Evolutionary conservation across 2,329 filamentous ascomycete genomes (phyloP), one percentile per base, ranked within the genome.

Genomic region (Sporothrix luriei): DNA sequence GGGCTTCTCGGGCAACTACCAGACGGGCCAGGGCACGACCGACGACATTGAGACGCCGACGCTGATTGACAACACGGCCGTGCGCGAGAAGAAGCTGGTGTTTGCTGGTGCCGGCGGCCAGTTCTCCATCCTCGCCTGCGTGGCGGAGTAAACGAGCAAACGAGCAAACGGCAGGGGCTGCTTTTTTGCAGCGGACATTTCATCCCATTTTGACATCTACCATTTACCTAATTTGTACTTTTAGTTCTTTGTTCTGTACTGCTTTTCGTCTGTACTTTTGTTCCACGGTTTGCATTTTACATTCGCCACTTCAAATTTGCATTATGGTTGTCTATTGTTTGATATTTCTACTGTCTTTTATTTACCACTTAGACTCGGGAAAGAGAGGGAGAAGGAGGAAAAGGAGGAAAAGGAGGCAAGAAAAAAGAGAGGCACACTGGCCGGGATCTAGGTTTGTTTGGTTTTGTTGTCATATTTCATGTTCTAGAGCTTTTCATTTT

Each of bases 91-190:
- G 80, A 88, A 89, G 78, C 84, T 97, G 55, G 84, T 88, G 46
- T 92, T 85, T 80, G 91, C 91, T n/a, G 92, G 91, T 55, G 90
- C 90, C n/a, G 94, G 94, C 73, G 93, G 93, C 5, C 94, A 97
- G 77, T 97, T 88, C 78, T 90, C 89, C 1, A 80, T 92, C 29
- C 75, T 92, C n/a, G 83, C 84, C 11, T 84, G 84, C 68, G 76
- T 77, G 71, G 74, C 80, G 29, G 76, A 77, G 62, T 61, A 68
- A 13, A 10, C n/a, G 33, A n/a, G n/a, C 29, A 48, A 29, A 49
- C 14, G 61, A n/a, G n/a, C n/a, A n/a, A n/a, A n/a, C n/a, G 57
- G n/a, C 4, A 5, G 13, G 10, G 54, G n/a, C 5, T 57, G 7
- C 14, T 29, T 19, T 33, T 29, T 19, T 33, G 33, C 33, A 33